These are phyloP conservation scores for Colletotrichum sp. DNA, from an alignment of 2,329 filamentous ascomycete genomes.

Conservation along the genomic window DNA sequence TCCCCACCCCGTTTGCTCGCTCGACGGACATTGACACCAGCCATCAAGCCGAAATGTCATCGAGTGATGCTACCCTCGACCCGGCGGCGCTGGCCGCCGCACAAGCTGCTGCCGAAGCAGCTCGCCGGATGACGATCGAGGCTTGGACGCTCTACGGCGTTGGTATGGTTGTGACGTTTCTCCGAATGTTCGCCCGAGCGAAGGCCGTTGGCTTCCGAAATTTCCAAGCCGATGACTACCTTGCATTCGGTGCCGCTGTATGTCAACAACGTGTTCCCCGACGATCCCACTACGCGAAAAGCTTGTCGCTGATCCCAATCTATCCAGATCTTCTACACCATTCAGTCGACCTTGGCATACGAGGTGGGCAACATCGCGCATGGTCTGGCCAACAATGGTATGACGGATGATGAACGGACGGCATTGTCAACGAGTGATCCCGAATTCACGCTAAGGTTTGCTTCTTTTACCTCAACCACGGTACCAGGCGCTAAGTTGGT, in stretches of 20 bases:
- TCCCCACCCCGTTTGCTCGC: neutral
- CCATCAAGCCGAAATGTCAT: neutral
- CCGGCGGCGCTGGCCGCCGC: slow-evolving; percentile 25
- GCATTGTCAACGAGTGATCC: slow-evolving; percentile 44
- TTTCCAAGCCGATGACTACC: slow-evolving; percentile 32
- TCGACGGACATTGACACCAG: neutral
- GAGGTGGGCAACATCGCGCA: slow-evolving; percentile 50
- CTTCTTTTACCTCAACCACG: neutral
- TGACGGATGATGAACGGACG: slow-evolving; percentile 54
- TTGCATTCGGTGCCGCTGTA: slow-evolving; percentile 27
- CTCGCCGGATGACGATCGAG: slow-evolving; percentile 22
- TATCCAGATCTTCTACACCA: slow-evolving; percentile 51
- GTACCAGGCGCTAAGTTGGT: fast-evolving
- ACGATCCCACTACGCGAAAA: neutral
- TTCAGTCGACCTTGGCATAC: slow-evolving; percentile 55
- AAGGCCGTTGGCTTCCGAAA: slow-evolving; percentile 25
- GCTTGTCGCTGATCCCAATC: neutral
- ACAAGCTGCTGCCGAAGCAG: slow-evolving; percentile 24
- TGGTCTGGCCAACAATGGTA: slow-evolving; percentile 61
- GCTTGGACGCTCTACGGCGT: slow-evolving; percentile 31
- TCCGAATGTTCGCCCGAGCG: slow-evolving; percentile 33
- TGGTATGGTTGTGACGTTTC: slow-evolving; percentile 26
- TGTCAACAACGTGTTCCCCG: neutral
- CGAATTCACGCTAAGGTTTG: slow-evolving; percentile 47
- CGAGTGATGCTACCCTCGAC: neutral